phyloP scores from a whole-genome alignment of 2,329 filamentous ascomycete genomes.

The Cryoendolithus antarcticus region DNA sequence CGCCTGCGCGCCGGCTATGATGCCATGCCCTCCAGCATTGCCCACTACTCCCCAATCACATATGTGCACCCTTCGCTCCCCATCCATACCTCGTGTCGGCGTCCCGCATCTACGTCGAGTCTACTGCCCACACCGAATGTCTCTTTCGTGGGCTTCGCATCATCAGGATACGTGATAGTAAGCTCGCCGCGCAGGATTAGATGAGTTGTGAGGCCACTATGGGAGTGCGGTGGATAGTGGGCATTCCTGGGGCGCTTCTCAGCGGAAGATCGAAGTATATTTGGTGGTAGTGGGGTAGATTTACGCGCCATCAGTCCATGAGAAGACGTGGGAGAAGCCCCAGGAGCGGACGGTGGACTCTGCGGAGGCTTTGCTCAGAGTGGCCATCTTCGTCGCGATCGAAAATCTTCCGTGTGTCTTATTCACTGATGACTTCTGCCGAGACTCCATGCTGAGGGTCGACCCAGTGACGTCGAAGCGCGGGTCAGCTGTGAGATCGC shows the following conservation, averaged over 20 bases:
- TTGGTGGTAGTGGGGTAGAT: conserved; percentile 20
- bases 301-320: conserved; percentile 59
- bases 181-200: conserved; percentile 53
- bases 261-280: neutral
- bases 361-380: conserved; percentile 12
- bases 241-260: conserved; percentile 40
- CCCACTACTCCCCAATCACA: conserved; percentile 43
- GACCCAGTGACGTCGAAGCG: no score
- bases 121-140: conserved; percentile 49
- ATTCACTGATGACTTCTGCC: no score
- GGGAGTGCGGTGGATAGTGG: conserved; percentile 56
- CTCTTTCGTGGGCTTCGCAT: conserved; percentile 41
- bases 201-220: conserved; percentile 54
- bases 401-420: no score
- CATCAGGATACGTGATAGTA: conserved; percentile 55
- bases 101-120: conserved; percentile 53
- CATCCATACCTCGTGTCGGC: conserved; percentile 58
- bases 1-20: no score
- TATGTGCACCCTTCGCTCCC: conserved; percentile 55
- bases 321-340: conserved; percentile 59
- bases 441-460: no score
- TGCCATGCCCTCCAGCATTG: no score
- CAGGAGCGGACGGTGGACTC: conserved; percentile 54
- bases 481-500: no score
- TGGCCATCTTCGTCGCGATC: no score